phyloP scores from a whole-genome alignment of 202 grass and related monocot species.

The Alloteropsis angusta region DNA sequence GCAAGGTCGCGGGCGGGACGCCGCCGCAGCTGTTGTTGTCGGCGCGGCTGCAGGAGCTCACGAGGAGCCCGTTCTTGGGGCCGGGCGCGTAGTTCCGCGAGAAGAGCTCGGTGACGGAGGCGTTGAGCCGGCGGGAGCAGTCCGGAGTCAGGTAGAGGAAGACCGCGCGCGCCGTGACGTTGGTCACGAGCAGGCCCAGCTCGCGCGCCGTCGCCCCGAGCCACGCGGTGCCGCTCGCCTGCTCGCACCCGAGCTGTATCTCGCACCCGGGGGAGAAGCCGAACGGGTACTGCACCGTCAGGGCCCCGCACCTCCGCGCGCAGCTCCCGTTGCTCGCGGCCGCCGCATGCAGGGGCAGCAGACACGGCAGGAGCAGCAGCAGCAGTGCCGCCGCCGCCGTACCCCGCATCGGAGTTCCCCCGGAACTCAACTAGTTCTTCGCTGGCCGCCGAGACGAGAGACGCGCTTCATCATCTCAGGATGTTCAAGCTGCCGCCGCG shows the following conservation, averaged over 20 bases:
- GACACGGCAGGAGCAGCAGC: neutral
- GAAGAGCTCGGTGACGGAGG: slow-evolving; percentile 14
- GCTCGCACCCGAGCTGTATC: slow-evolving; percentile 25
- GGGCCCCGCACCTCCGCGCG: slow-evolving; percentile 20
- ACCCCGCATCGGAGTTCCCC: neutral
- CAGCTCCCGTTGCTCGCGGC: slow-evolving; percentile 10
- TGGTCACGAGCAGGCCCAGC: slow-evolving; percentile 32
- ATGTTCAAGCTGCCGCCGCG: no score
- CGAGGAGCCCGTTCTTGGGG: slow-evolving; percentile 1
- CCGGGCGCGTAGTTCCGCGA: neutral
- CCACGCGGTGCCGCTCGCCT: neutral
- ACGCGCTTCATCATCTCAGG: neutral
- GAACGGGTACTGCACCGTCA: slow-evolving; percentile 47
- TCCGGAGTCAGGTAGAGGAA: neutral
- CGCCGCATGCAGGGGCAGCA: neutral
- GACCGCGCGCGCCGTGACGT: slow-evolving; percentile 36
- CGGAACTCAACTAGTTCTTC: neutral
- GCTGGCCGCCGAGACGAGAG: neutral
- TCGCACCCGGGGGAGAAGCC: slow-evolving; percentile 56
- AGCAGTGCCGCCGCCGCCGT: neutral
- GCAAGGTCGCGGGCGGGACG: neutral
- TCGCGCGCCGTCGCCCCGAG: neutral
- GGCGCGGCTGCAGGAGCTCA: neutral
- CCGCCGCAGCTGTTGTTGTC: neutral
- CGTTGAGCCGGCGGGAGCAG: slow-evolving; percentile 31